Percentiles rank a stretch among this genome's conserved stretches.
These are phyloP conservation scores for Graphilbum fragrans DNA, from an alignment of 2,329 filamentous ascomycete species.

Conservation along the genomic window DNA sequence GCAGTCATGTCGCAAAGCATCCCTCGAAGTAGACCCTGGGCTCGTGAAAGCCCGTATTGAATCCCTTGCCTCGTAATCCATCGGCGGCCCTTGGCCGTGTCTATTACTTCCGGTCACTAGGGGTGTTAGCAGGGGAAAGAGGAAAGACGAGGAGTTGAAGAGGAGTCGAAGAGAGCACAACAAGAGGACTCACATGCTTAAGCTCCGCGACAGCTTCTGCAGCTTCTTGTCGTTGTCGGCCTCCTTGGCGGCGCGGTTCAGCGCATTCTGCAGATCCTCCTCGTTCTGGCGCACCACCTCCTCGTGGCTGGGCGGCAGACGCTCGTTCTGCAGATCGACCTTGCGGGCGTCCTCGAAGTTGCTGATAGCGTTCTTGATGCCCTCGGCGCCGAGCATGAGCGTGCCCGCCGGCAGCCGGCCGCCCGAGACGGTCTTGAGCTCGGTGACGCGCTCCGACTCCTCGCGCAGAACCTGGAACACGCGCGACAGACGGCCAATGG, in stretches of 20 bases:
- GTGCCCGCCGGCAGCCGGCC: slow-evolving; percentile 88
- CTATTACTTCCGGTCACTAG: background rate
- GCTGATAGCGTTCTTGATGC: slow-evolving; percentile 96
- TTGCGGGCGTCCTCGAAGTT: slow-evolving; percentile 95
- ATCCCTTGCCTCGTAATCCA: too few species aligned
- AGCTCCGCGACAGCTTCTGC: slow-evolving; percentile 74
- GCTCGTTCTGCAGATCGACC: slow-evolving; percentile 94
- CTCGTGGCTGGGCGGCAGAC: slow-evolving; percentile 81
- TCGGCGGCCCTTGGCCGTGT: too few species aligned
- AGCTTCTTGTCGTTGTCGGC: slow-evolving; percentile 87
- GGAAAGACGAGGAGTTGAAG: background rate
- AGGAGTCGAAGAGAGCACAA: background rate
- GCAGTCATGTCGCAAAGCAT: too few species aligned
- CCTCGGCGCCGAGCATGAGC: slow-evolving; percentile 94
- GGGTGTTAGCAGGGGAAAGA: background rate
- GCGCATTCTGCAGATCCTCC: slow-evolving; percentile 66
- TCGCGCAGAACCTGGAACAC: slow-evolving; percentile 98
- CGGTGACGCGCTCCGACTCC: slow-evolving; percentile 91
- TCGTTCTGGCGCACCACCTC: slow-evolving; percentile 78
- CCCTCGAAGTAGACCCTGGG: too few species aligned
- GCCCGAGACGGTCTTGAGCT: slow-evolving; percentile 92
- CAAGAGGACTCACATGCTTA: slow-evolving; percentile 76
- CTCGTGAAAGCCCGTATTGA: too few species aligned
- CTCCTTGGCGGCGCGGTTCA: slow-evolving; percentile 76
- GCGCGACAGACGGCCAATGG: slow-evolving; percentile 88